phyloP scores from a whole-genome alignment of 495 filamentous ascomycete genomes.

The Hypoxylon intermedium region DNA sequence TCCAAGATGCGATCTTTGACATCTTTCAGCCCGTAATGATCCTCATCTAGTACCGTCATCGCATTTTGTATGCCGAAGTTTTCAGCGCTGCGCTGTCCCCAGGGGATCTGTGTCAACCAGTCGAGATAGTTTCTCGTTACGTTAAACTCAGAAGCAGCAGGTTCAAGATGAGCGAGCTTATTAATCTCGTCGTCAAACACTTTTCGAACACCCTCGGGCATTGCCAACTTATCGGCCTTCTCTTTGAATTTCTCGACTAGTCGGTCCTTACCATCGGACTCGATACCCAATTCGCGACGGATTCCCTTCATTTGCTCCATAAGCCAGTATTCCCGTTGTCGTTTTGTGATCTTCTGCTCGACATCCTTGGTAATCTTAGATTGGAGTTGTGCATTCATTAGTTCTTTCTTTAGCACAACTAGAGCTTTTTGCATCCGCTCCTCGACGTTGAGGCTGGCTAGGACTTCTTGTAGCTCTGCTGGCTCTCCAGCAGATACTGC shows the following conservation, averaged over 20 bases:
- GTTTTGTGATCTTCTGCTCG: conserved; percentile 95
- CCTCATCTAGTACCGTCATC: conserved; percentile 89
- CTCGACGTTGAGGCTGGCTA: conserved; percentile 86
- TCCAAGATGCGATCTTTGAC: conserved; percentile 99
- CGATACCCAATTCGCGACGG: conserved; percentile 89
- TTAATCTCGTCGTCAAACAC: conserved; percentile 98
- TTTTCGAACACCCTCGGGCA: conserved; percentile 95
- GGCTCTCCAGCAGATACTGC: conserved; percentile 91
- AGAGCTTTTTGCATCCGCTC: conserved; percentile 88
- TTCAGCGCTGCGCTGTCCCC: conserved; percentile 94
- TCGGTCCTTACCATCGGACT: conserved; percentile 97
- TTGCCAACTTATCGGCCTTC: conserved; percentile 90
- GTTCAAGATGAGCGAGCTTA: conserved; percentile 92
- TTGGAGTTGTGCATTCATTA: conserved; percentile 96
- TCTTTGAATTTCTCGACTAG: conserved; percentile 96
- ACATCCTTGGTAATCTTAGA: conserved; percentile 98
- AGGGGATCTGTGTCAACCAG: conserved; percentile 97
- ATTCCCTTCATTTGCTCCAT: conserved; percentile 99
- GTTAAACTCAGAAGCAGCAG: conserved; percentile 96
- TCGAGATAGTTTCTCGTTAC: conserved; percentile 99
- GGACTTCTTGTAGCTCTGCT: conserved; percentile 90
- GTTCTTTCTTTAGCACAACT: conserved; percentile 92
- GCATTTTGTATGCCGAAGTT: conserved; percentile 95
- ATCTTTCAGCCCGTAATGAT: conserved; percentile 96
- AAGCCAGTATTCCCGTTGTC: conserved; percentile 97